These are phyloP conservation scores for Monilinia fructicola DNA, from an alignment of 2,329 filamentous ascomycete species.

Conservation along the genomic window DNA sequence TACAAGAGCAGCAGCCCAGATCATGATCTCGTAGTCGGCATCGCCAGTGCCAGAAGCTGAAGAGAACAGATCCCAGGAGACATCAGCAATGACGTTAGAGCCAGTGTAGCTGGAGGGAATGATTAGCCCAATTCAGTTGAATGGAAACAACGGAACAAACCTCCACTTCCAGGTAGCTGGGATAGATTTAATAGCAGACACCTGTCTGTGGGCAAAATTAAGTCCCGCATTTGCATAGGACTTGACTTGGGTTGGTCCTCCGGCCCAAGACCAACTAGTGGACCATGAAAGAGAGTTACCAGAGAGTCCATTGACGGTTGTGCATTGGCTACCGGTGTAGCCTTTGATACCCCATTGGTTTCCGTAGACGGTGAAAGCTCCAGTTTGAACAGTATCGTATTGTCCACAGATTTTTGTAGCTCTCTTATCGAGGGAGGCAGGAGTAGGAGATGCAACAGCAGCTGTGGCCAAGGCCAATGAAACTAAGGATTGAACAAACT, in stretches of 20 bases:
- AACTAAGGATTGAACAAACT: constrained; percentile 25
- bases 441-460: constrained; percentile 26
- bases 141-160: constrained; percentile 34
- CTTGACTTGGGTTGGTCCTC: constrained; percentile 43
- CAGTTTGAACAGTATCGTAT: constrained; percentile 34
- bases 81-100: constrained; percentile 53
- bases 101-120: constrained; percentile 47
- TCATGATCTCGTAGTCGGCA: constrained; percentile 64
- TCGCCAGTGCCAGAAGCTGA: constrained; percentile 47
- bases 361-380: constrained; percentile 45
- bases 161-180: constrained; percentile 45
- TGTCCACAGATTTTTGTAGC: constrained; percentile 37
- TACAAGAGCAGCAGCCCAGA: constrained; percentile 57
- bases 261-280: constrained; percentile 45
- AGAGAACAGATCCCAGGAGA: constrained; percentile 63
- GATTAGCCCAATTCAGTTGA: neutral
- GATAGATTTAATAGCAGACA: constrained; percentile 43
- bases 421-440: constrained; percentile 40
- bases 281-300: constrained; percentile 43
- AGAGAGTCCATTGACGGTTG: constrained; percentile 41
- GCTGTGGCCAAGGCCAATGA: constrained; percentile 20
- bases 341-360: constrained; percentile 32
- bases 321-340: constrained; percentile 41
- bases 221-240: constrained; percentile 45
- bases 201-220: constrained; percentile 42